Evolutionary conservation across 495 filamentous ascomycete species (phyloP).

Genomic region (Penicillium soppii): DNA sequence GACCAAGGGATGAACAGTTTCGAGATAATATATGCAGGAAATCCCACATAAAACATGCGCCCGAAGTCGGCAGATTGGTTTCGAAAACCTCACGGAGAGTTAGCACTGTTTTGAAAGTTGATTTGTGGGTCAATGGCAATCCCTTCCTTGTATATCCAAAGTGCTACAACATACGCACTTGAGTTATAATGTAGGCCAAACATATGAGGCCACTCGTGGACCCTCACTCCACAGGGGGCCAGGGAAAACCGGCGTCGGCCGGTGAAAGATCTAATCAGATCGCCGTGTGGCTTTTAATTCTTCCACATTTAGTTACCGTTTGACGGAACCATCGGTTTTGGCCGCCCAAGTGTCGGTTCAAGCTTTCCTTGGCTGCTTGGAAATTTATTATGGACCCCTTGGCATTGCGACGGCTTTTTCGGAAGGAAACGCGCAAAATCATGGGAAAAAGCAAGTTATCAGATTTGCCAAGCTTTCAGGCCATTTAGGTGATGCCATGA

Average conservation of each 20-base stretch:
- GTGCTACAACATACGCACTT: neutral
- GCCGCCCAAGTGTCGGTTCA: constrained; percentile 5
- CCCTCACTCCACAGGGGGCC: constrained; percentile 1
- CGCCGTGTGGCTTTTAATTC: constrained; percentile 1
- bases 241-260: constrained; percentile 1
- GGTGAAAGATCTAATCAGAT: constrained; percentile 17
- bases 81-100: neutral
- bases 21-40: neutral
- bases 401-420: neutral
- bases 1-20: neutral
- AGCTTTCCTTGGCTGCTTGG: constrained; percentile 13
- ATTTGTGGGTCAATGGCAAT: constrained; percentile 4
- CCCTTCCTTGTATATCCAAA: neutral
- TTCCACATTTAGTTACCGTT: neutral
- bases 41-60: constrained; percentile 5
- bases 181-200: neutral
- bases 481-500: too few relatives aligned
- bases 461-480: constrained; percentile 8
- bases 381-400: constrained; percentile 11
- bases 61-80: constrained; percentile 9
- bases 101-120: neutral
- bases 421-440: neutral
- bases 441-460: constrained; percentile 1
- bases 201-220: neutral
- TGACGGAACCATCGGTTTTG: neutral